A percentile compares a stretch with the other conserved stretches of the same genome.
These are phyloP conservation scores for Plicaturopsis crispa DNA, from an alignment of 768 basidiomycete species.

Conservation along the genomic window DNA sequence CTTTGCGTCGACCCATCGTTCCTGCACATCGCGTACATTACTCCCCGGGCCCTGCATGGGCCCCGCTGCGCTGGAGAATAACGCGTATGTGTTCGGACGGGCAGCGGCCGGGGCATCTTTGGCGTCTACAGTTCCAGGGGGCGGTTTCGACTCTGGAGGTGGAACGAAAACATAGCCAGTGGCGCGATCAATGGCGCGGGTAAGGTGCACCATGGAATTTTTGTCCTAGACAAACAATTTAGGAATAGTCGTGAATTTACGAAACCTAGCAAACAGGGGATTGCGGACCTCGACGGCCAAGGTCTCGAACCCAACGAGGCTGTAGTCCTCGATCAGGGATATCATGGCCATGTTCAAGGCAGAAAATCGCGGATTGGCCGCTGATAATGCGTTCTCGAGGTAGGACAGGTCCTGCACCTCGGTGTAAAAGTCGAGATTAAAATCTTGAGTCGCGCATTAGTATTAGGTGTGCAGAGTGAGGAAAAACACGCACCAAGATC, in stretches of 20 bases:
- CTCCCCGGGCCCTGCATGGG: constrained; percentile 40
- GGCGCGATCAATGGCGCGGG: constrained; percentile 79
- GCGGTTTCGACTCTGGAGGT: constrained; percentile 22
- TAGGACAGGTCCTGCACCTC: constrained; percentile 95
- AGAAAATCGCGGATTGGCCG: constrained; percentile 59
- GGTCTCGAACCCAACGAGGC: constrained; percentile 93
- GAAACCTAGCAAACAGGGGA: background rate
- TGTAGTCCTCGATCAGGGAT: constrained; percentile 89
- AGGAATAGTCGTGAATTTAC: background rate
- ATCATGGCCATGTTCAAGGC: constrained; percentile 87
- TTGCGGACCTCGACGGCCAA: constrained; percentile 82
- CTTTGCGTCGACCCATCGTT: constrained; percentile 85
- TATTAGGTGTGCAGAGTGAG: constrained; percentile 2
- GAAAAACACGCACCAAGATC: constrained; percentile 61
- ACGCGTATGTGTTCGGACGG: constrained; percentile 56
- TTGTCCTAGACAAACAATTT: constrained; percentile 65
- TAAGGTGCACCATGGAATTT: constrained; percentile 86
- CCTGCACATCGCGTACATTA: constrained; percentile 74
- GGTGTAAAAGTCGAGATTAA: constrained; percentile 96
- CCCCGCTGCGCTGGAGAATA: constrained; percentile 63
- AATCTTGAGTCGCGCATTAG: constrained; percentile 45
- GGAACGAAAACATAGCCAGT: constrained; percentile 90
- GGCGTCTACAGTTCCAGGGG: constrained; percentile 22
- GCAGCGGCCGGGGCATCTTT: constrained; percentile 25
- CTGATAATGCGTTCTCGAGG: constrained; percentile 66